Evolutionary conservation across 2,329 filamentous ascomycete species (phyloP).

Genomic region (Aphanocladium album): DNA sequence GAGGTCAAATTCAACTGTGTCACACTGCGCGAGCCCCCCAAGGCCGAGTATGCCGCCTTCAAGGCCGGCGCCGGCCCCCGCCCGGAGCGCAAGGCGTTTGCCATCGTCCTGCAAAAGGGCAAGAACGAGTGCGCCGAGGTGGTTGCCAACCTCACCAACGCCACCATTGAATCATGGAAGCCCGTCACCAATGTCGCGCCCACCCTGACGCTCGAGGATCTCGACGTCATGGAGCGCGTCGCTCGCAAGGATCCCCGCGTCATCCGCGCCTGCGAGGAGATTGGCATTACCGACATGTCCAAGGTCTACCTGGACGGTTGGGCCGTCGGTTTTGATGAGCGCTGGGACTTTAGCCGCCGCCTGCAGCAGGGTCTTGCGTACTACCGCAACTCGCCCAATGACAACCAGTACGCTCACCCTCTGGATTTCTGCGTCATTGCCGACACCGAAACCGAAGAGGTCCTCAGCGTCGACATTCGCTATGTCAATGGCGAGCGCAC

Average conservation of each 20-base stretch:
- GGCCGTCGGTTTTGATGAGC: slow-evolving; percentile 78
- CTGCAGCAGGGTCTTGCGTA: slow-evolving; percentile 81
- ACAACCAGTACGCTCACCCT: slow-evolving; percentile 58
- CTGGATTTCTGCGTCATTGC: slow-evolving; percentile 43
- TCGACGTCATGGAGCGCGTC: slow-evolving; percentile 67
- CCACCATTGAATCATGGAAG: slow-evolving; percentile 39
- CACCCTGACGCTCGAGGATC: slow-evolving; percentile 70
- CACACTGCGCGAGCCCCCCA: slow-evolving; percentile 60
- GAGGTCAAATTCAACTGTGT: slow-evolving; percentile 54
- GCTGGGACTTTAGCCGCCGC: slow-evolving; percentile 65
- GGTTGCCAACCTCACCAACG: slow-evolving; percentile 43
- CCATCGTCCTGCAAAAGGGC: slow-evolving; percentile 41
- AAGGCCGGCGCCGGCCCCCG: slow-evolving; percentile 44
- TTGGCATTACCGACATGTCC: slow-evolving; percentile 76
- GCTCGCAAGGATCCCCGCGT: slow-evolving; percentile 66
- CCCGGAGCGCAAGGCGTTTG: slow-evolving; percentile 44
- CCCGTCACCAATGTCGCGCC: slow-evolving; percentile 42
- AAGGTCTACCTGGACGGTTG: slow-evolving; percentile 82
- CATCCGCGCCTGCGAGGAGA: slow-evolving; percentile 68
- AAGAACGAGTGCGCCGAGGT: slow-evolving; percentile 42
- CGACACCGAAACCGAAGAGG: slow-evolving; percentile 44
- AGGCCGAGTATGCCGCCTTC: slow-evolving; percentile 58
- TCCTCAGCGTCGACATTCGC: slow-evolving; percentile 39
- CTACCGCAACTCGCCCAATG: slow-evolving; percentile 67
- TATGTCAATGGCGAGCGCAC: slow-evolving; percentile 43